These are phyloP conservation scores for Arabidopsis thaliana DNA, from an alignment of 345 rosid species.

Conservation along the genomic window DNA sequence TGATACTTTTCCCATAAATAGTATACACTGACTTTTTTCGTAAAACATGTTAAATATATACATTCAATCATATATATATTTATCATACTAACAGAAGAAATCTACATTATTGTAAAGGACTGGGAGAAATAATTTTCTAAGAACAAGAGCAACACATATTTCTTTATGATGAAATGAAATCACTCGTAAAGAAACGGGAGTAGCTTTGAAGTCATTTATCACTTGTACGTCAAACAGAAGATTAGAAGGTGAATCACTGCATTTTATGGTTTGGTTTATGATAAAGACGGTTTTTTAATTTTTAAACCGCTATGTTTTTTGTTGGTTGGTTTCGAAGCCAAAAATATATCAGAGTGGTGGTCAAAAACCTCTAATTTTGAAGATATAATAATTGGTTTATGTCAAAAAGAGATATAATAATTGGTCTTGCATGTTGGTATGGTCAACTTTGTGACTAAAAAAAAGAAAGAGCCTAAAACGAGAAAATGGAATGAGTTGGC, in stretches of 20 bases:
- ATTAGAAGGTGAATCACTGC: neutral
- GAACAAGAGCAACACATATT: slow-evolving; percentile 20
- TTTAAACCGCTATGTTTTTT: neutral
- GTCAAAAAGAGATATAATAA: neutral
- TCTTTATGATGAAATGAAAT: neutral
- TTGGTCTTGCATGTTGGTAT: slow-evolving; percentile 37
- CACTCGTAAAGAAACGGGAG: neutral
- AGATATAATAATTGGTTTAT: slow-evolving; percentile 14
- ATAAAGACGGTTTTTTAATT: neutral
- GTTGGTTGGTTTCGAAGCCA: slow-evolving; percentile 1
- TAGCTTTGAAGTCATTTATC: slow-evolving; percentile 33
- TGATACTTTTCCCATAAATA: neutral
- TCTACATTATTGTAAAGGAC: slow-evolving; percentile 13
- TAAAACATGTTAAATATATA: neutral
- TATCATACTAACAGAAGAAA: neutral
- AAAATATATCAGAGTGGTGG: neutral
- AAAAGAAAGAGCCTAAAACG: neutral
- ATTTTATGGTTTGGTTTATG: neutral
- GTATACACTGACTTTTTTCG: neutral
- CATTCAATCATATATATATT: neutral
- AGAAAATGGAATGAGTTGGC: slow-evolving; percentile 41
- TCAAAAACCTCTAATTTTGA: neutral
- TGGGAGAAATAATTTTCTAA: neutral
- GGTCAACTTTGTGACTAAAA: slow-evolving; percentile 30
- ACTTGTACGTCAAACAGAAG: neutral